Evolutionary conservation across 1,284 basidiomycete genomes (phyloP).

Genomic region (Malassezia globosa): DNA sequence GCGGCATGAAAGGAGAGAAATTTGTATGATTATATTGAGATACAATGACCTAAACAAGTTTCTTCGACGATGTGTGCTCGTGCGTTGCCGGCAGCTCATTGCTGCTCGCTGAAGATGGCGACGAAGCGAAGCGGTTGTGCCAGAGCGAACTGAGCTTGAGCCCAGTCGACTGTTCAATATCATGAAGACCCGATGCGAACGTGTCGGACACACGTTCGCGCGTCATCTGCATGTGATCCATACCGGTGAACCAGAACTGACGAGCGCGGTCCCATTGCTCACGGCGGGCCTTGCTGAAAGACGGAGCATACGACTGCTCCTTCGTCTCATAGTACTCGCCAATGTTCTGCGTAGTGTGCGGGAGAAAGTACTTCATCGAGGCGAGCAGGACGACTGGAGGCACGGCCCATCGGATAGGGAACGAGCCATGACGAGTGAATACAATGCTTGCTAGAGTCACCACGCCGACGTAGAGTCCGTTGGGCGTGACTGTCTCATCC

Average conservation of each 20-base stretch:
- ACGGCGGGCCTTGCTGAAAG: conserved; percentile 24
- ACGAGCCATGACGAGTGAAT: conserved; percentile 58
- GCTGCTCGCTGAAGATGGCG: no score
- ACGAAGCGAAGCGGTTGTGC: no score
- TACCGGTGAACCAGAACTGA: conserved; percentile 14
- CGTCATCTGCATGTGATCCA: conserved; percentile 20
- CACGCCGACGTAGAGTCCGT: conserved; percentile 59
- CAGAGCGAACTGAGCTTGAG: conserved; percentile 25
- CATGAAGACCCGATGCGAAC: conserved; percentile 21
- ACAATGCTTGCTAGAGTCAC: conserved; percentile 76
- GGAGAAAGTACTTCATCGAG: conserved; percentile 43
- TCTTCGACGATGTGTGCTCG: not conserved
- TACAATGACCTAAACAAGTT: conserved; percentile 13
- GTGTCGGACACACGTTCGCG: conserved; percentile 17
- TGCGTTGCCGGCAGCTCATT: not conserved
- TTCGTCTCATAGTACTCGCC: conserved; percentile 29
- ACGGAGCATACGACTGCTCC: conserved; percentile 24
- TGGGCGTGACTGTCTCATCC: conserved; percentile 71
- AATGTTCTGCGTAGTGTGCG: conserved; percentile 35
- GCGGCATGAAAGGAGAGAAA: no score
- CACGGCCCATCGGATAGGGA: conserved; percentile 42
- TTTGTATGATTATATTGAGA: conserved; percentile 1
- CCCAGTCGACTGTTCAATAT: conserved; percentile 32
- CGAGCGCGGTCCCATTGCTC: conserved; percentile 1
- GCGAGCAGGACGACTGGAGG: conserved; percentile 33